Percentiles rank a stretch among this genome's conserved stretches.
These are phyloP conservation scores for Dictyostelium citrinum DNA, from an alignment of 78 protist species.

Conservation along the genomic window DNA sequence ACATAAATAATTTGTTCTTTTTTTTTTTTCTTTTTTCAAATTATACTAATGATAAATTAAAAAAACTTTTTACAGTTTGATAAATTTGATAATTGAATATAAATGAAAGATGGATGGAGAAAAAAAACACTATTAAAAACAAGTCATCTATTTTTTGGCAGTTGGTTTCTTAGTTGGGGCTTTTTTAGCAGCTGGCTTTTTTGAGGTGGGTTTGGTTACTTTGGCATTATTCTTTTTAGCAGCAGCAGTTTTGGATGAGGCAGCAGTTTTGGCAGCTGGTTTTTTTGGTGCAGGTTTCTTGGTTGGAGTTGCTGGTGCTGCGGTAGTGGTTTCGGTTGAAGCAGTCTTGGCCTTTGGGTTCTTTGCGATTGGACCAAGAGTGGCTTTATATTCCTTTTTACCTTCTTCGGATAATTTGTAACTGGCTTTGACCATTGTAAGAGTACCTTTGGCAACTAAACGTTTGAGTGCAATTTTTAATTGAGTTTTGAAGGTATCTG, in stretches of 20 bases:
- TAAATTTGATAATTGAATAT: no score
- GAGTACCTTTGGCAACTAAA: background rate
- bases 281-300: constrained; percentile 20
- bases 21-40: background rate
- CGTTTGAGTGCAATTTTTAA: constrained; percentile 5
- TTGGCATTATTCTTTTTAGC: background rate
- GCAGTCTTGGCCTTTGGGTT: background rate
- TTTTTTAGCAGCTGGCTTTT: constrained; percentile 27
- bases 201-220: background rate
- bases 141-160: background rate
- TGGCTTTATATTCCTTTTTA: background rate
- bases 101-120: background rate
- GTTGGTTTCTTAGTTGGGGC: background rate
- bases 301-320: background rate
- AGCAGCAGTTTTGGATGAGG: background rate
- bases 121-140: background rate
- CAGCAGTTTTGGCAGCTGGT: background rate
- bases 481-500: constrained; percentile 12
- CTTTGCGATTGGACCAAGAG: background rate
- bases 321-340: background rate
- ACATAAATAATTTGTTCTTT: no score
- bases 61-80: background rate
- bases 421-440: background rate
- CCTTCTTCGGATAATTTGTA: constrained; percentile 34
- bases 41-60: no score